These are phyloP conservation scores for Elaeis guineensis DNA, from an alignment of 176 grass and related monocot genomes.

Conservation along the genomic window DNA sequence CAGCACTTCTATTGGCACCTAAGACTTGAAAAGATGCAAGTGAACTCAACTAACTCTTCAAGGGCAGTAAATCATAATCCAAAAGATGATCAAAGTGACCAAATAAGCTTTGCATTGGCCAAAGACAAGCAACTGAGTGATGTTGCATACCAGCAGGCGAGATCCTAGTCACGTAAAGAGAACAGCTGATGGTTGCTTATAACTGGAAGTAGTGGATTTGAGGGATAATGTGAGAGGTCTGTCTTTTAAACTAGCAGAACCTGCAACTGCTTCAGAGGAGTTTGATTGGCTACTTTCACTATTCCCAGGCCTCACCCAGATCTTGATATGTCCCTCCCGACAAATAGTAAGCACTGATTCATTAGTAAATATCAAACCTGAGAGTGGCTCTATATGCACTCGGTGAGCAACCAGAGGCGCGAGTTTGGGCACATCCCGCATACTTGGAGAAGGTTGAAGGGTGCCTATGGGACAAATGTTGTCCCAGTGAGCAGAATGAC, in stretches of 20 bases:
- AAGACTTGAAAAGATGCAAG: constrained; percentile 23
- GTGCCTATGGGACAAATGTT: constrained; percentile 52
- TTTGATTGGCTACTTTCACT: constrained; percentile 32
- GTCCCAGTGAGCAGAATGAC: constrained; percentile 71
- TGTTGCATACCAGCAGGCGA: no score
- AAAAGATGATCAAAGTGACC: constrained; percentile 35
- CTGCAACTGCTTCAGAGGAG: constrained; percentile 37
- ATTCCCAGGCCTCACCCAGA: constrained; percentile 53
- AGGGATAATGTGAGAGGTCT: constrained; percentile 31
- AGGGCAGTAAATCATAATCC: constrained; percentile 23
- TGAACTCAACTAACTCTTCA: constrained; percentile 8
- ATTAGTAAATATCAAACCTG: constrained; percentile 64
- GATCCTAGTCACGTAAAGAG: constrained; percentile 43
- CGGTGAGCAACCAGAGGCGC: constrained; percentile 67
- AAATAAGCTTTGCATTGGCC: constrained; percentile 1
- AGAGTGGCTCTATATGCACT: constrained; percentile 63
- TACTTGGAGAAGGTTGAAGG: constrained; percentile 81
- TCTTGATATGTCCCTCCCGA: constrained; percentile 73
- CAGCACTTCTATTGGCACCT: constrained; percentile 6
- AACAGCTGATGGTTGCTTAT: constrained; percentile 59
- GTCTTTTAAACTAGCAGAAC: constrained; percentile 41
- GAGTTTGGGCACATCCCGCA: constrained; percentile 77
- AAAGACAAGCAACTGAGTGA: background rate
- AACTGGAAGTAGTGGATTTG: constrained; percentile 30
- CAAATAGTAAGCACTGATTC: constrained; percentile 72